phyloP scores from a whole-genome alignment of 768 basidiomycete genomes.

The Antrodiella citrinella region DNA sequence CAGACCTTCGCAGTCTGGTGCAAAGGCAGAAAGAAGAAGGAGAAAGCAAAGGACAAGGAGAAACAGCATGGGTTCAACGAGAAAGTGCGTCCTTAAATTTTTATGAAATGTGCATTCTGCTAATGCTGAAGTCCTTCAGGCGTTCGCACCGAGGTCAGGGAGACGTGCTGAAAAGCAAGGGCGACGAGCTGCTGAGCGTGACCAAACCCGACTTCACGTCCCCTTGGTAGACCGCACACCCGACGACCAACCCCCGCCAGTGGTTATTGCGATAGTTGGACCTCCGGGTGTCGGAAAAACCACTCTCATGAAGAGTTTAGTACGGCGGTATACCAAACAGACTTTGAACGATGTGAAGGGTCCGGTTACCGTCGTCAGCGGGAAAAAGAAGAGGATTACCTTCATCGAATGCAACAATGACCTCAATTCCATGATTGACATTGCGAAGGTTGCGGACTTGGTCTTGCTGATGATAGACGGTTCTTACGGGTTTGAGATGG shows the following conservation, averaged over 20 bases:
- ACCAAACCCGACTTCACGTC: slow-evolving; percentile 93
- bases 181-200: slow-evolving; percentile 83
- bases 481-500: slow-evolving; percentile 99
- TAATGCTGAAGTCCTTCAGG: slow-evolving; percentile 35
- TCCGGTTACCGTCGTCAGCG: slow-evolving; percentile 89
- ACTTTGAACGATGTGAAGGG: slow-evolving; percentile 84
- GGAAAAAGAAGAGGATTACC: slow-evolving; percentile 89
- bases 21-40: slow-evolving; percentile 70
- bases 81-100: slow-evolving; percentile 46
- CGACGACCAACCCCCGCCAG: slow-evolving; percentile 83
- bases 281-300: slow-evolving; percentile 97
- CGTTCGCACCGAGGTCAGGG: slow-evolving; percentile 90
- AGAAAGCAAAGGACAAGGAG: slow-evolving; percentile 57
- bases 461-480: slow-evolving; percentile 97
- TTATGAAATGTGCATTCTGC: background rate
- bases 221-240: slow-evolving; percentile 94
- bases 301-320: slow-evolving; percentile 84
- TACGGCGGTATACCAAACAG: slow-evolving; percentile 91
- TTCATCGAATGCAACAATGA: slow-evolving; percentile 98
- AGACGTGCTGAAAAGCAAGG: slow-evolving; percentile 84
- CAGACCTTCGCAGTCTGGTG: slow-evolving; percentile 60
- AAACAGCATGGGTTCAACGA: slow-evolving; percentile 80
- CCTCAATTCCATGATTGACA: slow-evolving; percentile 96
- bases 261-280: slow-evolving; percentile 91
- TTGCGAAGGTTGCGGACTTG: slow-evolving; percentile 93